Evolutionary conservation across 208 protist genomes (phyloP).

Genomic region (Lotmaria passim): DNA sequence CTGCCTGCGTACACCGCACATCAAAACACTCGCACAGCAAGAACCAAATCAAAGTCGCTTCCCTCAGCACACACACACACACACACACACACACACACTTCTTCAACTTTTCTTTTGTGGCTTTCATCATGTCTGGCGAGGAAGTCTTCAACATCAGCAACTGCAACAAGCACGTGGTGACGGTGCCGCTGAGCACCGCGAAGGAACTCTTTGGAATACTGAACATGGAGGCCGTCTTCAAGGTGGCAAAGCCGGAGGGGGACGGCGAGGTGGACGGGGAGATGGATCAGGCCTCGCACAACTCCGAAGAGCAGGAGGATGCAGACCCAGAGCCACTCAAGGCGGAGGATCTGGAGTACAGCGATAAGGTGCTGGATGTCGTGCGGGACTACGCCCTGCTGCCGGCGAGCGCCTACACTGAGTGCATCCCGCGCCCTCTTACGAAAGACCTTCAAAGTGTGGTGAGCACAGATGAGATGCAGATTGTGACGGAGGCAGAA

Average conservation of each 20-base stretch:
- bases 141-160: conserved; percentile 36
- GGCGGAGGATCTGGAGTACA: conserved; percentile 47
- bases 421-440: conserved; percentile 56
- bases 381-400: conserved; percentile 42
- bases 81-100: conserved; percentile 7
- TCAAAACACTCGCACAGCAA: too few relatives aligned
- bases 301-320: conserved; percentile 31
- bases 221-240: conserved; percentile 34
- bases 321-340: conserved; percentile 34
- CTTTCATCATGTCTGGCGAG: conserved; percentile 17
- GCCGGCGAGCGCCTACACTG: conserved; percentile 26
- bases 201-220: conserved; percentile 41
- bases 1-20: background rate
- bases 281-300: conserved; percentile 11
- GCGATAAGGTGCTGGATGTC: conserved; percentile 42
- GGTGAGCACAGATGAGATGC: conserved; percentile 45
- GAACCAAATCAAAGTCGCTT: background rate
- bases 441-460: conserved; percentile 30
- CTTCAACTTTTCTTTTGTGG: background rate
- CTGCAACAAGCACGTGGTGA: conserved; percentile 28
- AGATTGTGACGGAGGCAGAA: conserved; percentile 50
- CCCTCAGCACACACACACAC: conserved; percentile 1
- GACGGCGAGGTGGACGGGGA: conserved; percentile 24
- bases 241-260: conserved; percentile 23
- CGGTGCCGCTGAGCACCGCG: conserved; percentile 39